Evolutionary conservation across 2,329 filamentous ascomycete species (phyloP).

Genomic region (Fusarium sp.): DNA sequence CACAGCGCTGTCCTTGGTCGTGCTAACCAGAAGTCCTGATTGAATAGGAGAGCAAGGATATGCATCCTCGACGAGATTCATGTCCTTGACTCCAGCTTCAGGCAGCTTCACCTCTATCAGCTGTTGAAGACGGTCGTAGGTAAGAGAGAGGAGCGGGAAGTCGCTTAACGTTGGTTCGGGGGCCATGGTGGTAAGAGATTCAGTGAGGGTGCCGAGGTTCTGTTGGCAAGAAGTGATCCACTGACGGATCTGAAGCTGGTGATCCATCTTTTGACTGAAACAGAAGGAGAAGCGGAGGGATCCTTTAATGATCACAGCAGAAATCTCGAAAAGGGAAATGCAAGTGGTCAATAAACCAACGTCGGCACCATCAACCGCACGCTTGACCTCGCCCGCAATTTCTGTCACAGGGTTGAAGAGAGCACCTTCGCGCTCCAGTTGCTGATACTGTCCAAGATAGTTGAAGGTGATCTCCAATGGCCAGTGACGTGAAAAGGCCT

Average conservation of each 20-base stretch:
- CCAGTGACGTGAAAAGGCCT: conserved; percentile 28
- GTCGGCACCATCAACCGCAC: conserved; percentile 25
- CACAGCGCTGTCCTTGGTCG: conserved; percentile 52
- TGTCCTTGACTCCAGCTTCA: conserved; percentile 5
- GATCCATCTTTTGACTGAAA: conserved; percentile 55
- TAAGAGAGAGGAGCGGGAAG: conserved; percentile 30
- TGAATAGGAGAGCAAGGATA: conserved; percentile 54
- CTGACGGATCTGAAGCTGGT: conserved; percentile 52
- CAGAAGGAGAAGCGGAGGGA: conserved; percentile 57
- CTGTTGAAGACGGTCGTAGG: conserved; percentile 28
- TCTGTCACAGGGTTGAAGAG: conserved; percentile 34
- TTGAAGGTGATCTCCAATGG: conserved; percentile 45
- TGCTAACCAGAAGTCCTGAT: conserved; percentile 52
- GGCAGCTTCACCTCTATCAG: conserved; percentile 26
- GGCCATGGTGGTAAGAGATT: neutral
- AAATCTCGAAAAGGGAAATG: conserved; percentile 61
- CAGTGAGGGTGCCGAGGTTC: conserved; percentile 1
- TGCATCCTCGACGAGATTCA: conserved; percentile 38
- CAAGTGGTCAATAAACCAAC: conserved; percentile 23
- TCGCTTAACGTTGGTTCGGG: conserved; percentile 29
- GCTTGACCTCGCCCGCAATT: conserved; percentile 30
- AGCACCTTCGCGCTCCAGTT: conserved; percentile 43
- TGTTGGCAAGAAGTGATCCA: conserved; percentile 31
- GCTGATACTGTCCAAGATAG: conserved; percentile 46
- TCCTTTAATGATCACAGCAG: conserved; percentile 56